Evolutionary conservation across 2,329 filamentous ascomycete genomes (phyloP).

Genomic region (Aspergillus jensenii): DNA sequence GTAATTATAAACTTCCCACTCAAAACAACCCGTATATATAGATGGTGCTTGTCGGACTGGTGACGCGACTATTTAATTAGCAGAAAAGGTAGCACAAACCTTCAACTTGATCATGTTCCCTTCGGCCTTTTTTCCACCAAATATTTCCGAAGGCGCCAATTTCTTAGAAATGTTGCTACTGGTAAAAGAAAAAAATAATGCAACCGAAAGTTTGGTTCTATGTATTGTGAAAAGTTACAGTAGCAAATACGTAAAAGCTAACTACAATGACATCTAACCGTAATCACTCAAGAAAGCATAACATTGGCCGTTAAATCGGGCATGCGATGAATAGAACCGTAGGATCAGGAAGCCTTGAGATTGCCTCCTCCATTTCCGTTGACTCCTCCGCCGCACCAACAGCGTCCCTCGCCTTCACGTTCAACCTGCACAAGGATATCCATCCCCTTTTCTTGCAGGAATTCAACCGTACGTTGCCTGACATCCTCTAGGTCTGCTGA

Average conservation of each 20-base stretch:
- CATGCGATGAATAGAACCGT: not conserved
- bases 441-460: slow-evolving; percentile 69
- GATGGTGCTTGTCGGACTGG: too few species aligned
- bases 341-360: not conserved
- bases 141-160: too few species aligned
- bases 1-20: not conserved
- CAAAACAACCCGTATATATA: not conserved
- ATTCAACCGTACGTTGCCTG: slow-evolving; percentile 70
- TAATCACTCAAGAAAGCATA: not conserved
- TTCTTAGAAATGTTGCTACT: too few species aligned
- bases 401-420: slow-evolving; percentile 70
- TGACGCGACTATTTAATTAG: too few species aligned
- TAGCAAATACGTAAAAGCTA: not conserved
- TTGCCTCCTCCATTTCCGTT: not conserved
- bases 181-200: not conserved
- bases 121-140: too few species aligned
- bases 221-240: not conserved
- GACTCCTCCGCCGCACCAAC: slow-evolving; percentile 59
- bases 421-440: slow-evolving; percentile 88
- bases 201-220: not conserved
- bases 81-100: not conserved
- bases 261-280: not conserved
- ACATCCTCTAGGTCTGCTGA: slow-evolving; percentile 79
- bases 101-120: too few species aligned
- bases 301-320: not conserved